Evolutionary conservation across 768 basidiomycete genomes (phyloP), one percentile per base, ranked within the genome.

Genomic region (Udeniomyces megalosporus): DNA sequence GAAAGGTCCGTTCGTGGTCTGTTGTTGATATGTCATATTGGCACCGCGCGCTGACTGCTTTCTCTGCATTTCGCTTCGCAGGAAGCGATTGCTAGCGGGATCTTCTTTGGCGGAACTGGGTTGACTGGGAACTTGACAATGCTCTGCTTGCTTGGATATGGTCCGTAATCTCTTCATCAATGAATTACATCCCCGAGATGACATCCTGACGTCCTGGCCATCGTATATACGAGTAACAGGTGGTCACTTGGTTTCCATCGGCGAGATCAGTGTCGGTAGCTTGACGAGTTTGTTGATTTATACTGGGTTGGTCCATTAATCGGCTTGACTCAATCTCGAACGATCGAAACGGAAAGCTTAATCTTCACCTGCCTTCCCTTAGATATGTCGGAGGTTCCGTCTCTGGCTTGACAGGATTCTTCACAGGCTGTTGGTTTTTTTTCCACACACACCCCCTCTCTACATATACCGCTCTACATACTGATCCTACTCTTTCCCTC

Each of bases 121-220:
- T 86, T 88, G 84, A 89, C 90, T 60, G 92, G 93, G 12, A 97
- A 97, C 70, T 78, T 93, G 57, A 91, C 93, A 0, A 73, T 96
- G 51, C 77, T 99, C 48, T 86, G 83, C 52, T 75, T 99, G 29
- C 77, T 99, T 34, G 89, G 90, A 48, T 99, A 95, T 69, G 93
- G 92, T 86, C 38, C 38, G 17, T 42, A 42, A 42, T 42, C 38
- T 42, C 10, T 42, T 48, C 47, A 20, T 44, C 20, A 44, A 10
- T 44, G 42, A 44, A 7, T 48, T 48, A 24, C 8, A 48, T n/a
- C 22, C n/a, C 47, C n/a, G 47, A 42, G 17, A 8, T 42, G 8
- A 8, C 38, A 42, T 17, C 17, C 38, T 42, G 38, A 17, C 10
- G 10, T 42, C 38, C 17, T 42, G 2, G 4, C 26, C n/a, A 12